These are phyloP conservation scores for Solanum ossicruentum DNA, from an alignment of 257 asterid species.

Conservation along the genomic window DNA sequence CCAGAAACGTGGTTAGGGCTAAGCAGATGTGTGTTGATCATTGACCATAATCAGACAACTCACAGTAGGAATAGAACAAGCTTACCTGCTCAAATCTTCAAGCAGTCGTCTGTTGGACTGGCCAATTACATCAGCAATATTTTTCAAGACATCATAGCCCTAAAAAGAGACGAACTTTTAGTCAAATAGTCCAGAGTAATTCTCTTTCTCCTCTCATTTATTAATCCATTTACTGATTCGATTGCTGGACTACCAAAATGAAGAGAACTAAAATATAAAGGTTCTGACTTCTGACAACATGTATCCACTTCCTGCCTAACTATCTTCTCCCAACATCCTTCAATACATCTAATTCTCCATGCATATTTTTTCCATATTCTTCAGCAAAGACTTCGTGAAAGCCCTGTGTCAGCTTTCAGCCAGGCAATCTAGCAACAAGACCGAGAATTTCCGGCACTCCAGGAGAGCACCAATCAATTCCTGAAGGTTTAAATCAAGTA, in stretches of 20 bases:
- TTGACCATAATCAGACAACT: neutral
- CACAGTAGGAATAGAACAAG: neutral
- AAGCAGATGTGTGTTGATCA: neutral
- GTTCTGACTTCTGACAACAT: neutral
- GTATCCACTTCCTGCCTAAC: neutral
- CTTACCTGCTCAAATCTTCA: conserved; percentile 77
- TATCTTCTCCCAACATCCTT: neutral
- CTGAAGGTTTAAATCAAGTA: neutral
- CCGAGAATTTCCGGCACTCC: neutral
- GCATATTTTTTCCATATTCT: neutral
- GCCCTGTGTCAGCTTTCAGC: neutral
- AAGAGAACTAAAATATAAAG: neutral
- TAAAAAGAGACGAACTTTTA: conserved; percentile 7
- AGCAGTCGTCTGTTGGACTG: conserved; percentile 48
- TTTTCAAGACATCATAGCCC: conserved; percentile 90
- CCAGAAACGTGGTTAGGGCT: neutral
- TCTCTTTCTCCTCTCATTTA: neutral
- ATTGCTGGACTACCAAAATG: neutral
- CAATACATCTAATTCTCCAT: neutral
- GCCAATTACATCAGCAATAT: conserved; percentile 66
- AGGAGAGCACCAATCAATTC: neutral
- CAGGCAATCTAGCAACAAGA: neutral
- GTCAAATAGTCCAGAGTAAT: neutral
- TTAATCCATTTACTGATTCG: neutral
- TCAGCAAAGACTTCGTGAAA: neutral